phyloP scores from a whole-genome alignment of 2,329 filamentous ascomycete genomes.

The Aspergillus japonicus region DNA sequence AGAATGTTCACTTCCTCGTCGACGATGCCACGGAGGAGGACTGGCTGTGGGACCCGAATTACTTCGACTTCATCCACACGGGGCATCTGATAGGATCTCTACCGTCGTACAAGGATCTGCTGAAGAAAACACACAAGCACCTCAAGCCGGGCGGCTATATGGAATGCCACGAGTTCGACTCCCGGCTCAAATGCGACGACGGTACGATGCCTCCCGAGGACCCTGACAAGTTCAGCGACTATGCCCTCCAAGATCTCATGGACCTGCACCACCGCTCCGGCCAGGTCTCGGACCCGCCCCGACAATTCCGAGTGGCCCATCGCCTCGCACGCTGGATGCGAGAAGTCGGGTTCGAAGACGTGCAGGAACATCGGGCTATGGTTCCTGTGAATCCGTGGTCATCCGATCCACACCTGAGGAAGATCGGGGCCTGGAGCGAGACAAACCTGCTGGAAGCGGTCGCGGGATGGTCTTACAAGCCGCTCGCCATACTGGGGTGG shows the following conservation, averaged over 20 bases:
- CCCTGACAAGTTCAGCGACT: constrained; percentile 35
- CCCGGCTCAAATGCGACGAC: constrained; percentile 53
- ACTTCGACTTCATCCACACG: constrained; percentile 61
- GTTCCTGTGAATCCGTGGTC: constrained; percentile 56
- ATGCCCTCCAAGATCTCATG: constrained; percentile 51
- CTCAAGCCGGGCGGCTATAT: constrained; percentile 57
- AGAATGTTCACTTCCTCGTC: constrained; percentile 72
- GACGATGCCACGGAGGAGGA: constrained; percentile 65
- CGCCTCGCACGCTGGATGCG: constrained; percentile 55
- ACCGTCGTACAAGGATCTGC: constrained; percentile 55
- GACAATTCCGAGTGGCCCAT: constrained; percentile 54
- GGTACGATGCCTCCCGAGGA: constrained; percentile 52
- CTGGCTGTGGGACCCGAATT: constrained; percentile 53
- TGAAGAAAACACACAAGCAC: constrained; percentile 52
- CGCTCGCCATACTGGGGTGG: constrained; percentile 44
- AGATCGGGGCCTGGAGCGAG: constrained; percentile 52
- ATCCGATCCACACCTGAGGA: constrained; percentile 46
- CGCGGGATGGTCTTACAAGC: constrained; percentile 46
- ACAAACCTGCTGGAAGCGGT: constrained; percentile 47
- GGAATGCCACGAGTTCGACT: constrained; percentile 47
- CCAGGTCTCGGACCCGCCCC: constrained; percentile 42
- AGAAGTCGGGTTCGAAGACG: constrained; percentile 58
- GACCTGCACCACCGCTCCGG: constrained; percentile 44
- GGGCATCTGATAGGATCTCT: constrained; percentile 60
- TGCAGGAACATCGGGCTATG: constrained; percentile 54